Conservation (phyloP, 2,329 filamentous ascomycete species). For the Anisogramma anomala region DNA sequence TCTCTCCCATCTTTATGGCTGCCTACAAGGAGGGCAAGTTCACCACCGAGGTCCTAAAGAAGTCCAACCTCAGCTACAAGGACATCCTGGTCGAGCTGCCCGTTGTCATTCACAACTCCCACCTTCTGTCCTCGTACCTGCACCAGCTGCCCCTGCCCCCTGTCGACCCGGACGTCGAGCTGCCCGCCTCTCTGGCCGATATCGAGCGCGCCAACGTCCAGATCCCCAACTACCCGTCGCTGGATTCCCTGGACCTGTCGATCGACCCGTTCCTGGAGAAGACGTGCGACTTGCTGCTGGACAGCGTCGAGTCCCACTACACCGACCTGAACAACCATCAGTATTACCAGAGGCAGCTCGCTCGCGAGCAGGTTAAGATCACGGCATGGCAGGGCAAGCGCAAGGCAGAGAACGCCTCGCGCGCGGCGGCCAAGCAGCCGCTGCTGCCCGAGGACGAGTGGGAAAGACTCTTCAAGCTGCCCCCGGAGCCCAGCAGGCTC, state of each 20-base stretch:
- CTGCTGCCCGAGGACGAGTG: slow-evolving; percentile 93
- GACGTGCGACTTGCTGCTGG: slow-evolving; percentile 89
- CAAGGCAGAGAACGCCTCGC: slow-evolving; percentile 84
- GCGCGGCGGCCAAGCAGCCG: slow-evolving; percentile 75
- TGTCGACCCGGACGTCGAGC: slow-evolving; percentile 54
- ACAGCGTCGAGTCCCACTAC: slow-evolving; percentile 95
- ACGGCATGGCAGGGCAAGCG: slow-evolving; percentile 93
- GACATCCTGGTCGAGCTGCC: slow-evolving; percentile 89
- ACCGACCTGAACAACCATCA: slow-evolving; percentile 99
- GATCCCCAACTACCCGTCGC: slow-evolving; percentile 70
- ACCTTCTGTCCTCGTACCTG: slow-evolving; percentile 88
- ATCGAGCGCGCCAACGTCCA: slow-evolving; percentile 54
- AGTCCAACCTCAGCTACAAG: slow-evolving; percentile 84
- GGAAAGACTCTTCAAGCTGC: slow-evolving; percentile 96
- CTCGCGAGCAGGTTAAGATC: slow-evolving; percentile 93
- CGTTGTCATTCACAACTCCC: slow-evolving; percentile 86
- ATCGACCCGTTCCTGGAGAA: slow-evolving; percentile 98
- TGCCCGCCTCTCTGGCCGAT: slow-evolving; percentile 69
- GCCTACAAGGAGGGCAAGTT: slow-evolving; percentile 97
- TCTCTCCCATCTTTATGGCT: slow-evolving; percentile 77
- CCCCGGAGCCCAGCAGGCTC: slow-evolving; percentile 81
- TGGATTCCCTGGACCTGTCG: slow-evolving; percentile 79
- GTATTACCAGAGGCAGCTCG: slow-evolving; percentile 84
- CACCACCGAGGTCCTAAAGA: slow-evolving; percentile 91
- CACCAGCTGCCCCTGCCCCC: slow-evolving; percentile 73